These are phyloP conservation scores for Fusarium sororula DNA, from an alignment of 2,329 filamentous ascomycete genomes.

Conservation along the genomic window DNA sequence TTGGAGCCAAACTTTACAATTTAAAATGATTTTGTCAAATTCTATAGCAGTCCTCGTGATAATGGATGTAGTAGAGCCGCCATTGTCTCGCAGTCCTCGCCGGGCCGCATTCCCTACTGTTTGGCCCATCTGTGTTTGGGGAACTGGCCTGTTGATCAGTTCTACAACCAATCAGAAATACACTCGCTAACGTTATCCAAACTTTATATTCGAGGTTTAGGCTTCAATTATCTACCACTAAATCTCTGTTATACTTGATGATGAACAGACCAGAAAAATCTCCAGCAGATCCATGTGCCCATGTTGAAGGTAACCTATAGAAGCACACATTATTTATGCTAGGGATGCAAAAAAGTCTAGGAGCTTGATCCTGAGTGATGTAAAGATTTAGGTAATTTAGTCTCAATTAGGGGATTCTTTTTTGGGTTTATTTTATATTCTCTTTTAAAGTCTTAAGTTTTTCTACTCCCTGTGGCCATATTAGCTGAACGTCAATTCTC, in stretches of 20 bases:
- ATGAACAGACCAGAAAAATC: slow-evolving; percentile 46
- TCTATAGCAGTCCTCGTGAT: neutral
- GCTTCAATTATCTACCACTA: neutral
- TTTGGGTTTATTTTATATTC: neutral
- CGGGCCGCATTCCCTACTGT: neutral
- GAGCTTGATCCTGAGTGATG: neutral
- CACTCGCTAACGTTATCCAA: neutral
- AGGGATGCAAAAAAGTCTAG: neutral
- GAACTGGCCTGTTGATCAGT: slow-evolving; percentile 4
- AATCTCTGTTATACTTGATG: neutral
- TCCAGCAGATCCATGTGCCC: neutral
- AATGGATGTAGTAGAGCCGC: neutral
- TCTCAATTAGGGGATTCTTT: neutral
- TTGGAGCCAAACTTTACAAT: neutral
- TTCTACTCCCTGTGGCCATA: no score
- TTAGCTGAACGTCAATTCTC: neutral
- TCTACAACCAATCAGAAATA: slow-evolving; percentile 4
- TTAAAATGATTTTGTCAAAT: neutral
- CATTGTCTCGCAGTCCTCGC: neutral
- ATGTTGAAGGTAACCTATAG: neutral
- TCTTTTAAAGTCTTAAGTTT: neutral
- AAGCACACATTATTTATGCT: neutral
- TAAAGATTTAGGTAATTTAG: neutral
- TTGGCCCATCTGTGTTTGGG: neutral
- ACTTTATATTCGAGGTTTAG: neutral